Conservation (phyloP, 805 yeast genomes). For the Barnettozyma wickerhamii region DNA sequence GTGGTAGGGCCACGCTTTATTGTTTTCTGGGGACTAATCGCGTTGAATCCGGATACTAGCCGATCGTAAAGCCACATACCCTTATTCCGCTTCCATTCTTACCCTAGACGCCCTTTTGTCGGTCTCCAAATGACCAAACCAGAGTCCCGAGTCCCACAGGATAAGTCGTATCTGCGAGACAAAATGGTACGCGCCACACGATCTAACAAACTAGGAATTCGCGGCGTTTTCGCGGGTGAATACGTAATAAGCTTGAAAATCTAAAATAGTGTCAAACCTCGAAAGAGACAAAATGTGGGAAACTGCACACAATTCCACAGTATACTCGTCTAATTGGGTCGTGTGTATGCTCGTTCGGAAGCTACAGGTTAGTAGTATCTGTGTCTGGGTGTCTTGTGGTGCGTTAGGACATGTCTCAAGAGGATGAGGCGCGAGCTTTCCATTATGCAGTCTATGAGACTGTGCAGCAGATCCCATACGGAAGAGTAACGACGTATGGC, state of each 20-base stretch:
- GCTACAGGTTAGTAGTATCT: not conserved
- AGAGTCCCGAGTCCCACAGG: not conserved
- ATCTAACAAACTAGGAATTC: not conserved
- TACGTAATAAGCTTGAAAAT: not conserved
- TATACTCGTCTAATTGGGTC: not conserved
- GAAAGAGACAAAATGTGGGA: not conserved
- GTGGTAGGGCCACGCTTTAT: not conserved
- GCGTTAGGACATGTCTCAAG: constrained; percentile 5
- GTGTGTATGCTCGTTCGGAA: constrained; percentile 7
- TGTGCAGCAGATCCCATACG: constrained; percentile 52
- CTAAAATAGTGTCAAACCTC: not conserved
- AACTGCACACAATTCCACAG: no score
- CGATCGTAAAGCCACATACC: no score
- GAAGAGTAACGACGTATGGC: constrained; percentile 68
- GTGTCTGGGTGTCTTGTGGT: no score
- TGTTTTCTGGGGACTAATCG: not conserved
- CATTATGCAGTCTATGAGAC: constrained; percentile 56
- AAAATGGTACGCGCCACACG: constrained; percentile 1
- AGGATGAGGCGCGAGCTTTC: constrained; percentile 50
- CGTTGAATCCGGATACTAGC: no score
- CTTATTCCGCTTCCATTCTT: no score
- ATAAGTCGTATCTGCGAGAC: not conserved
- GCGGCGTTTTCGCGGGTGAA: not conserved
- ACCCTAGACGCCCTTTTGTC: no score
- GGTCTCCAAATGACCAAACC: not conserved